These are phyloP conservation scores for Fusarium dlaminii DNA, from an alignment of 2,329 filamentous ascomycete genomes.

Conservation along the genomic window DNA sequence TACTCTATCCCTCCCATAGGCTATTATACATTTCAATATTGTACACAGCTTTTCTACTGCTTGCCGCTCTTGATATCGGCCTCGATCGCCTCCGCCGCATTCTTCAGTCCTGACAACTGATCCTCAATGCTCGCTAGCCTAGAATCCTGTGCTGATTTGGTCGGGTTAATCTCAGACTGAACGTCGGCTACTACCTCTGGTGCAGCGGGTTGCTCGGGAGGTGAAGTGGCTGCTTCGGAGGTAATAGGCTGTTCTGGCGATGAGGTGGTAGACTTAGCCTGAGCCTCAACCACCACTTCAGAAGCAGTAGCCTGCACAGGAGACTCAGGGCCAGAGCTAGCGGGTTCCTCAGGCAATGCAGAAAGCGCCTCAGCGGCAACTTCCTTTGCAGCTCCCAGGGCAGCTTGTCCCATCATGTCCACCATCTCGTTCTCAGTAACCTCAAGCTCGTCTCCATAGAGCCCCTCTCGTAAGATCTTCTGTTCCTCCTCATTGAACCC, in stretches of 20 bases:
- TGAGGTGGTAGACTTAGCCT: background rate
- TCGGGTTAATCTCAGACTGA: background rate
- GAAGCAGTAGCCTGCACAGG: background rate
- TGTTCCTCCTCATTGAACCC: conserved; percentile 53
- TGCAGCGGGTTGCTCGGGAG: background rate
- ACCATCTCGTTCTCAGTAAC: conserved; percentile 52
- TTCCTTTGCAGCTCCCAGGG: conserved; percentile 22
- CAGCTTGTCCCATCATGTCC: conserved; percentile 44
- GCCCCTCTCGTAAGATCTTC: conserved; percentile 45
- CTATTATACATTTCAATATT: conserved; percentile 40
- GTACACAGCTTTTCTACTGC: conserved; percentile 39
- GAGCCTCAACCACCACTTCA: background rate
- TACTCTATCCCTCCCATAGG: conserved; percentile 24
- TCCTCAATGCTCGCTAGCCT: conserved; percentile 34
- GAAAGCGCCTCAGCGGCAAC: conserved; percentile 5
- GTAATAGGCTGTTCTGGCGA: background rate
- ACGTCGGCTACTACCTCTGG: background rate
- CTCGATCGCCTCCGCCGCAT: conserved; percentile 35
- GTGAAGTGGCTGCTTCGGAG: background rate
- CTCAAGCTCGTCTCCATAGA: conserved; percentile 40
- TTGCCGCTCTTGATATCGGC: conserved; percentile 33
- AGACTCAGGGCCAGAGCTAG: background rate
- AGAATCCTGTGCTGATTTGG: background rate
- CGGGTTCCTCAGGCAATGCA: background rate
- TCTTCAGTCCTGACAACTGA: conserved; percentile 29